phyloP scores from a whole-genome alignment of 768 basidiomycete genomes.

The Leccinum uliginosum region DNA sequence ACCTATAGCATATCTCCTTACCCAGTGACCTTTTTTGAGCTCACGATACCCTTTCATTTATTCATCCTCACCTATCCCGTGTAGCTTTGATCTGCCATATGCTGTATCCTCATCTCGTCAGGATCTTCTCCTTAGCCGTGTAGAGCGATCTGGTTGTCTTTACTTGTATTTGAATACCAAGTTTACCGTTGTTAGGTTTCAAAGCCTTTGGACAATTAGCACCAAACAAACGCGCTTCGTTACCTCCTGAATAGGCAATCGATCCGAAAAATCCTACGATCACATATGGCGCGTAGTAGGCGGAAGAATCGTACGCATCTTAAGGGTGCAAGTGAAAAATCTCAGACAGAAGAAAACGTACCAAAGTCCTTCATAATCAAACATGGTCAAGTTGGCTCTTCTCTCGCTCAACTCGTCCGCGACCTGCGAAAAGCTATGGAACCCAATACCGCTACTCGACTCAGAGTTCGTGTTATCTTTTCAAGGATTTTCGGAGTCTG shows the following conservation, averaged over 20 bases:
- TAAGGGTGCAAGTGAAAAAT: constrained; percentile 46
- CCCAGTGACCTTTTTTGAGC: not conserved
- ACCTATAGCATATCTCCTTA: constrained; percentile 28
- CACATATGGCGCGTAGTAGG: constrained; percentile 60
- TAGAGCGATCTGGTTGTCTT: constrained; percentile 9
- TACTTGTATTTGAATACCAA: constrained; percentile 6
- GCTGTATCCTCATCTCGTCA: constrained; percentile 25
- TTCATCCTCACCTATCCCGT: constrained; percentile 8
- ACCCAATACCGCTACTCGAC: constrained; percentile 90
- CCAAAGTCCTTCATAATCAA: constrained; percentile 98
- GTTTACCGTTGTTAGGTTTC: not conserved
- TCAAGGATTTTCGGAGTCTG: not conserved
- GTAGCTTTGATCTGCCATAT: constrained; percentile 28
- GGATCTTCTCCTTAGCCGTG: constrained; percentile 4
- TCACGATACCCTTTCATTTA: constrained; percentile 8
- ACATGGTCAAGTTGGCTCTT: constrained; percentile 88
- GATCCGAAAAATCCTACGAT: constrained; percentile 4
- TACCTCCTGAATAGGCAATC: constrained; percentile 21
- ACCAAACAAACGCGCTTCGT: constrained; percentile 18
- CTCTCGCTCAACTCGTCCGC: constrained; percentile 82
- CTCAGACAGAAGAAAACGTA: constrained; percentile 33
- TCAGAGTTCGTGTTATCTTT: constrained; percentile 54
- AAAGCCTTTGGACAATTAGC: constrained; percentile 17
- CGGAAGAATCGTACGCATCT: constrained; percentile 81
- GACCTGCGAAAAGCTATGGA: constrained; percentile 97